Conservation (phyloP, 176 grass and related monocot species). For the Avena insularis region DNA sequence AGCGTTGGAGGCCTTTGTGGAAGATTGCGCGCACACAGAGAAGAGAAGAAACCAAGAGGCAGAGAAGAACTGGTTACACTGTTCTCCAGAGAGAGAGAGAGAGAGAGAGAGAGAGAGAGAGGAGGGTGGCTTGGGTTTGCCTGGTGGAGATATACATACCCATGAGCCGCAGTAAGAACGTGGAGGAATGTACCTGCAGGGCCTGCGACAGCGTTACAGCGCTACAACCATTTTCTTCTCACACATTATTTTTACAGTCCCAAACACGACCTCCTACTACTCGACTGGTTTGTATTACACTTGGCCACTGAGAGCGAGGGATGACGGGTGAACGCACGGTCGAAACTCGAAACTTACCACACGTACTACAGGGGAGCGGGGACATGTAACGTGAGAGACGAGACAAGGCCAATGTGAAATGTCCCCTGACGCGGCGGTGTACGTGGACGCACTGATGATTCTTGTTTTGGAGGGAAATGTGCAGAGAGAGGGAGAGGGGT, state of each 20-base stretch:
- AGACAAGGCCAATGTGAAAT: slow-evolving; percentile 18
- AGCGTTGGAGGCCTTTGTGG: slow-evolving; percentile 1
- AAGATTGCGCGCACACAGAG: slow-evolving; percentile 16
- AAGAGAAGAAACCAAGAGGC: slow-evolving; percentile 18
- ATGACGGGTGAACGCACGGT: too few relatives aligned
- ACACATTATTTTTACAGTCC: background rate
- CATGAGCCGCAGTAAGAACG: slow-evolving; percentile 2
- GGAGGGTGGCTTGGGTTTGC: slow-evolving; percentile 19
- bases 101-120: background rate
- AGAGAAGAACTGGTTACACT: slow-evolving; percentile 39
- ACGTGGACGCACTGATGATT: slow-evolving; percentile 17
- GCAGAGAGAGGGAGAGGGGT: background rate
- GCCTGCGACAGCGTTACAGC: slow-evolving; percentile 14
- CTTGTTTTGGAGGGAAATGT: background rate
- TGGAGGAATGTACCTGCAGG: slow-evolving; percentile 32
- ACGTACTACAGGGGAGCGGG: background rate
- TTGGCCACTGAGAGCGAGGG: background rate
- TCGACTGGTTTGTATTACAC: background rate
- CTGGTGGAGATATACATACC: slow-evolving; percentile 27
- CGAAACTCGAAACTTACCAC: background rate
- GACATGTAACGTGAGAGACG: slow-evolving; percentile 1
- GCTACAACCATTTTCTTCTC: slow-evolving; percentile 23
- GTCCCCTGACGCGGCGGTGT: background rate
- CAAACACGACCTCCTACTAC: background rate
- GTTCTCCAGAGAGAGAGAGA: background rate